Base-by-base conservation (phyloP, 1,284 basidiomycete species). In the Marasmius fiardii region DNA sequence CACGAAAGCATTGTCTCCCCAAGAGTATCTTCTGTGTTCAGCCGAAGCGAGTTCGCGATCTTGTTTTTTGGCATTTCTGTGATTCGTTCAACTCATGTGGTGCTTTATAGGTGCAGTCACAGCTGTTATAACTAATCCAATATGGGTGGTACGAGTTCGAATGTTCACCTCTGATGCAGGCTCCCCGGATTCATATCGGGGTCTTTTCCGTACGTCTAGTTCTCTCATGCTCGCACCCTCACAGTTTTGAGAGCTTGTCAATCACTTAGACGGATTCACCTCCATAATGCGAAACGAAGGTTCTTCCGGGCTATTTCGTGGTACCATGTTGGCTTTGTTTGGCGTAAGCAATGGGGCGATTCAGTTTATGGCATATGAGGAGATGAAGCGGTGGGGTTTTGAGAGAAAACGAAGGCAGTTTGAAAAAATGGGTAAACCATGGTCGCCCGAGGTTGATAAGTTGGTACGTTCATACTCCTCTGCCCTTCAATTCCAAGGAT, bases 131-230 rank as follows among this genome's bases (percentile, higher is more conserved):
- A 99, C 97, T 7, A 99, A 99, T 71, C 97, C 97, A 0, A 87
- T 99, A 64, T 99, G 96, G 96, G 93, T 99, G 11, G 91, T 99
- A 59, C 94, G 98, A 75, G 96, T 98, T 6, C 85, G 96, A 58
- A 96, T 99, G 86, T 99, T 98, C 67, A 95, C 95, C 1, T 92
- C 93, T 0, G 76, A 74, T 4, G 70, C 80, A 23, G 78, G 82
- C 55, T 82, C 86, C 56, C 81, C 88, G 31, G 73, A 70, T 5
- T 83, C 91, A 1, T 95, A 96, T 70, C 80, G 82, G n/a, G 84
- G 88, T 3, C 75, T 95, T 53, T 86, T 85, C 79, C 77, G 93
- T 94, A 61, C 64, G 86, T 79, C n/a, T 47, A 63, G 54, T 41
- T 39, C 54, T 53, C 39, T 53, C 16, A 24, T 56, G 18, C 37